Conservation (phyloP, 31 red algal genomes). For the Pterothamnion heteromorphum region DNA sequence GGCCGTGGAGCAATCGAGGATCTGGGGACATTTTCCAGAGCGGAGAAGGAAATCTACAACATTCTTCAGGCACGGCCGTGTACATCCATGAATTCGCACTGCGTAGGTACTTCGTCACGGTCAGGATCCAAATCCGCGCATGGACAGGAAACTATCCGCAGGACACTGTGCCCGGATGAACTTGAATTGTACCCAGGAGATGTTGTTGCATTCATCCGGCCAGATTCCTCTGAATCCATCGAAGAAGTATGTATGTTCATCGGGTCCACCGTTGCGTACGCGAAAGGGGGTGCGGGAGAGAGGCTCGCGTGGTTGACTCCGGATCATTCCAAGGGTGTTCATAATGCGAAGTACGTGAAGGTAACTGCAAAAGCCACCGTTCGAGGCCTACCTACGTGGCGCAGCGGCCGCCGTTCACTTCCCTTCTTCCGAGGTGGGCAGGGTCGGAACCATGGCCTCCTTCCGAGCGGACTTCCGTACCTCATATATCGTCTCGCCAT, state of each 20-base stretch:
- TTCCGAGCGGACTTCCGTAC: not conserved
- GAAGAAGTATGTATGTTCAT: not conserved
- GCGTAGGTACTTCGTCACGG: no score
- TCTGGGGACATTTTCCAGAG: no score
- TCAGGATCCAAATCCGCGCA: no score
- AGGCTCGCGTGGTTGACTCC: no score
- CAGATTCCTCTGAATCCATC: no score
- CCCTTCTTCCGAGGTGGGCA: not conserved
- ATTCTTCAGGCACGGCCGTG: no score
- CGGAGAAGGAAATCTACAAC: no score
- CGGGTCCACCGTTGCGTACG: not conserved
- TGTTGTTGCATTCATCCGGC: no score
- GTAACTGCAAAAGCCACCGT: not conserved
- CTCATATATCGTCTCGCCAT: not conserved
- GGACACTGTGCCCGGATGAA: not conserved
- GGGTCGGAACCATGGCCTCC: not conserved
- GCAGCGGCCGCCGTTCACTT: not conserved
- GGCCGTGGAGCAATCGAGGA: no score
- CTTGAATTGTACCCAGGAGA: no score
- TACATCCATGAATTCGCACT: no score
- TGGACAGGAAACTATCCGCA: not conserved
- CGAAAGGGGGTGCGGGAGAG: not conserved
- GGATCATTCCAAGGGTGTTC: not conserved
- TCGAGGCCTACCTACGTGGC: not conserved
- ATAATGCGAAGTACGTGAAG: slow-evolving; percentile 1